phyloP scores from a whole-genome alignment of 31 red algal genomes.

The Bonnemaisonia californica region DNA sequence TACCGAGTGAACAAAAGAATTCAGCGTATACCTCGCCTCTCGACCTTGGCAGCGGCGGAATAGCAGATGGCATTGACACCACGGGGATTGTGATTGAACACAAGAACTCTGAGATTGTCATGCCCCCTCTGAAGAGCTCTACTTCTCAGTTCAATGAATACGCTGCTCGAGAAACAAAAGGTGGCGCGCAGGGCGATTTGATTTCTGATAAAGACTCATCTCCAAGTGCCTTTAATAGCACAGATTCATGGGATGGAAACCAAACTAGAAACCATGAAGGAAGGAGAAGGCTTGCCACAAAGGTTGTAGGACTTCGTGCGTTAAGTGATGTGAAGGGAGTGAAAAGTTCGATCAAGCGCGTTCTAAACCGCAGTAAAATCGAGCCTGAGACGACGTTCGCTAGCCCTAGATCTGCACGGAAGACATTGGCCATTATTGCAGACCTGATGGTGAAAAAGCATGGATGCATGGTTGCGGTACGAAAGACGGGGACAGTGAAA shows the following conservation, averaged over 20 bases:
- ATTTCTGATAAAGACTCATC: too few species aligned
- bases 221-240: too few species aligned
- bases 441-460: slow-evolving; percentile 39
- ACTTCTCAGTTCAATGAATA: too few species aligned
- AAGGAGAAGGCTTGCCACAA: neutral
- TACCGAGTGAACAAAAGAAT: neutral
- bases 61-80: neutral
- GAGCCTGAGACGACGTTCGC: slow-evolving; percentile 39
- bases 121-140: neutral
- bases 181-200: too few species aligned
- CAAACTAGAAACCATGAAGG: neutral
- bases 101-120: neutral
- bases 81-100: neutral
- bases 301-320: neutral
- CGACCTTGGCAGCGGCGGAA: neutral
- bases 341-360: slow-evolving; percentile 24
- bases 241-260: too few species aligned
- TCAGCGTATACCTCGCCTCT: neutral
- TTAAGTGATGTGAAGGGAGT: slow-evolving; percentile 35
- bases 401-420: slow-evolving; percentile 33
- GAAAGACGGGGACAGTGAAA: slow-evolving; percentile 3
- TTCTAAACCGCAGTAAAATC: slow-evolving; percentile 13
- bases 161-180: too few species aligned
- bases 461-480: slow-evolving; percentile 40
- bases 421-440: slow-evolving; percentile 33